phyloP scores from a whole-genome alignment of 2,329 filamentous ascomycete species.

The Amylocarpus encephaloides region DNA sequence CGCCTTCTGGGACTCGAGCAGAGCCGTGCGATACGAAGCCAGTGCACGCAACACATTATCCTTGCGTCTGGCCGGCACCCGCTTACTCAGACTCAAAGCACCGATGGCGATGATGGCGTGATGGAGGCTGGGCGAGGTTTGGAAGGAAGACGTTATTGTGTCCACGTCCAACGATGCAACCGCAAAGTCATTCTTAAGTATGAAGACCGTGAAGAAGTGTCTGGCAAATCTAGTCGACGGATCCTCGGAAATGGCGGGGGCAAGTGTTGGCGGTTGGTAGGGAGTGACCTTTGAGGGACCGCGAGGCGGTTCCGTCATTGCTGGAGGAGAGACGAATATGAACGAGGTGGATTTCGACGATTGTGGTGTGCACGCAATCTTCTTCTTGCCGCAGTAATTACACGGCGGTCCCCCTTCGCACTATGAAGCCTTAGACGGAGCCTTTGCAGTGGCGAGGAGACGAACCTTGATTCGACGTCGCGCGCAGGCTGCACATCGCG shows the following conservation, averaged over 20 bases:
- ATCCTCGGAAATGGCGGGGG: not conserved
- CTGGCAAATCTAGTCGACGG: constrained; percentile 3
- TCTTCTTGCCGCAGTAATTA: constrained; percentile 18
- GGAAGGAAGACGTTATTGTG: constrained; percentile 10
- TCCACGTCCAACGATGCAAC: constrained; percentile 9
- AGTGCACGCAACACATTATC: constrained; percentile 5
- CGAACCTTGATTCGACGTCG: constrained; percentile 19
- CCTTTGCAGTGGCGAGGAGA: not conserved
- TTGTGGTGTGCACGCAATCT: constrained; percentile 13
- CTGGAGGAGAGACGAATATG: constrained; percentile 4
- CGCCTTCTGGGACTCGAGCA: constrained; percentile 10
- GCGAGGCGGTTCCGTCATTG: not conserved
- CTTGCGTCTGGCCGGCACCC: not conserved
- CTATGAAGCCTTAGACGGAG: constrained; percentile 11
- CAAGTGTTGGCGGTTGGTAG: not conserved
- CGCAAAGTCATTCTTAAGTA: constrained; percentile 17
- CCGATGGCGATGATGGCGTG: constrained; percentile 17
- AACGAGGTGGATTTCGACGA: not conserved
- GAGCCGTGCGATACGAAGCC: constrained; percentile 13
- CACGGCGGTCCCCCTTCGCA: constrained; percentile 19
- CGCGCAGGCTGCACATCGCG: constrained; percentile 17
- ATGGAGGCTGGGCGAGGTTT: constrained; percentile 15
- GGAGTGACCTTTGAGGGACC: not conserved
- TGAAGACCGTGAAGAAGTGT: constrained; percentile 18
- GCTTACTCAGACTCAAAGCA: constrained; percentile 15